Evolutionary conservation across 2,329 filamentous ascomycete genomes (phyloP).

Genomic region (Penicillium oxalicum): DNA sequence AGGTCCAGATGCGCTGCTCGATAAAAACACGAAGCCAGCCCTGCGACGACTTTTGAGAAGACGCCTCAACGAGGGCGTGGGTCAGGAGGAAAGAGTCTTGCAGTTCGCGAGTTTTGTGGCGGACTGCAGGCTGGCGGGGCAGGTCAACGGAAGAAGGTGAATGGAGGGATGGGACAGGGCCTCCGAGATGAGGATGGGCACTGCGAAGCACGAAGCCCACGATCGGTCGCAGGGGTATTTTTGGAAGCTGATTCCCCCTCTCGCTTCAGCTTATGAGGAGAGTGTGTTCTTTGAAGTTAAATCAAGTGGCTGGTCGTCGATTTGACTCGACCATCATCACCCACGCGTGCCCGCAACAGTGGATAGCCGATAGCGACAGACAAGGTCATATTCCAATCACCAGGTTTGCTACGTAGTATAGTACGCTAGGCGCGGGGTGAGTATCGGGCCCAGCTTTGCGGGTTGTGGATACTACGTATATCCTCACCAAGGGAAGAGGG

Average conservation of each 20-base stretch:
- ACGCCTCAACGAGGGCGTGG: neutral
- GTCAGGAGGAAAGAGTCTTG: neutral
- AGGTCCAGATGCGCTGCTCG: no score
- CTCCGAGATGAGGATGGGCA: neutral
- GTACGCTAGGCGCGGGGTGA: constrained; percentile 4
- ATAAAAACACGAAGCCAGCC: no score
- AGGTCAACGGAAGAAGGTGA: neutral
- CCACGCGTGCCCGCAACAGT: neutral
- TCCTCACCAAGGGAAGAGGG: constrained; percentile 1
- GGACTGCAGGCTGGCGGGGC: constrained; percentile 1
- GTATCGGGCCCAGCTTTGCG: constrained; percentile 9
- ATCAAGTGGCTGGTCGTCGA: constrained; percentile 8
- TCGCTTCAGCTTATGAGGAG: constrained; percentile 3
- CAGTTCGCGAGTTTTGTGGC: neutral
- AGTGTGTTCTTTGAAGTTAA: neutral
- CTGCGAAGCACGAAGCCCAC: neutral
- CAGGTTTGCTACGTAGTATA: neutral
- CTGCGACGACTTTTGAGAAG: no score
- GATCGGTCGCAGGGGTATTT: constrained; percentile 10
- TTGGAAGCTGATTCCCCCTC: constrained; percentile 9
- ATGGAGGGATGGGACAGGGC: neutral
- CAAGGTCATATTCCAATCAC: constrained; percentile 3
- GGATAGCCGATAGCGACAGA: neutral
- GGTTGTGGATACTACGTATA: constrained; percentile 4
- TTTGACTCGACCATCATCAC: neutral